phyloP scores from a whole-genome alignment of 495 filamentous ascomycete species.

The Talaromyces stipitatus region DNA sequence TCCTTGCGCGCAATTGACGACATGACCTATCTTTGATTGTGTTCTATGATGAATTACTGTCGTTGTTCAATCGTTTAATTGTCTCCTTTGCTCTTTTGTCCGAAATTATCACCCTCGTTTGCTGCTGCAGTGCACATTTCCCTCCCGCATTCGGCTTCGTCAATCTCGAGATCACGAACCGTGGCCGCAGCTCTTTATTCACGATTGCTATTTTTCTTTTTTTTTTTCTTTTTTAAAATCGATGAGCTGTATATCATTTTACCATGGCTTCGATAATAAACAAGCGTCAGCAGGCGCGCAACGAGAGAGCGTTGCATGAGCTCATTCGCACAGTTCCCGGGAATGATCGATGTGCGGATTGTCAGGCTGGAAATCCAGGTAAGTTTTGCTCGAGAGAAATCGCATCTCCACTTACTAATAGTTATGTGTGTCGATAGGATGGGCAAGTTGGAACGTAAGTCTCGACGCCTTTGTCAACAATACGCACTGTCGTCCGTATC shows the following conservation, averaged over 20 bases:
- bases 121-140: background rate
- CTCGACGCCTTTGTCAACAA: background rate
- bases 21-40: background rate
- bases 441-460: slow-evolving; percentile 98
- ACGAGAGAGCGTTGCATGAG: slow-evolving; percentile 86
- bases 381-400: slow-evolving; percentile 21
- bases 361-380: slow-evolving; percentile 88
- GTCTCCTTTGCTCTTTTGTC: background rate
- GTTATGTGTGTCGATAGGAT: slow-evolving; percentile 48
- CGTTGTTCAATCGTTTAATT: background rate
- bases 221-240: slow-evolving; percentile 9
- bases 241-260: background rate
- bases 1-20: background rate
- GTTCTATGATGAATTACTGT: background rate
- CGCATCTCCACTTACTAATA: slow-evolving; percentile 3
- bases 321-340: slow-evolving; percentile 80
- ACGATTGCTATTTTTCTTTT: background rate
- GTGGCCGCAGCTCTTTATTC: background rate
- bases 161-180: background rate
- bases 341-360: slow-evolving; percentile 94
- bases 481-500: background rate
- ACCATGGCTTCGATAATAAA: slow-evolving; percentile 53
- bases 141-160: background rate
- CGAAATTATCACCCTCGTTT: background rate
- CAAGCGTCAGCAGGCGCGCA: slow-evolving; percentile 96